phyloP scores from a whole-genome alignment of 371 early-diverging fungal genomes.

The Capillidium heterosporum region DNA sequence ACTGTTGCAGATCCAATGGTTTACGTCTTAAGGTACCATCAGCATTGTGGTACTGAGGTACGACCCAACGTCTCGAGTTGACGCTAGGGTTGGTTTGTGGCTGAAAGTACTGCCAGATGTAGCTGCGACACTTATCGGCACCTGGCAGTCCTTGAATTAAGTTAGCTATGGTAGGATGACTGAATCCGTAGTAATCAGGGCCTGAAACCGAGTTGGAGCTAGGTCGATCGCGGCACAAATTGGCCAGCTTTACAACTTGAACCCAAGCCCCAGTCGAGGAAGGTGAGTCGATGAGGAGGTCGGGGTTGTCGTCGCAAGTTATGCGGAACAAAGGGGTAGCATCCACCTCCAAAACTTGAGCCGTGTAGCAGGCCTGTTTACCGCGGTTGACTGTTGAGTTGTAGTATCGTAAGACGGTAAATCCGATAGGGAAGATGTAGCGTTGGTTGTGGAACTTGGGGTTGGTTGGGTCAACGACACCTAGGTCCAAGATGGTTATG shows the following conservation, averaged over 20 bases:
- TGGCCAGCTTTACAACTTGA: slow-evolving; percentile 53
- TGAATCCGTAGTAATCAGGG: slow-evolving; percentile 81
- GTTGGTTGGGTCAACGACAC: not conserved
- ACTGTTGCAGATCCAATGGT: too few species aligned
- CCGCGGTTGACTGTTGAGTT: not conserved
- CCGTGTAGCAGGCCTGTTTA: not conserved
- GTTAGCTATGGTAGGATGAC: slow-evolving; percentile 69
- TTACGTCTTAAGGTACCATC: too few species aligned
- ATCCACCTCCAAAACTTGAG: not conserved
- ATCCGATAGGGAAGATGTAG: not conserved
- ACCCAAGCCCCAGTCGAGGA: slow-evolving; percentile 87
- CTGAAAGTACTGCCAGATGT: slow-evolving; percentile 43
- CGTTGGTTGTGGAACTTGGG: not conserved
- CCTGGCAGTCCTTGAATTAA: slow-evolving; percentile 75
- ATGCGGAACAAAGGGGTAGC: not conserved
- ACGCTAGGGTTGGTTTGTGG: not conserved
- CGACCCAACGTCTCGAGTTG: not conserved
- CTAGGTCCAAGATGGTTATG: not conserved
- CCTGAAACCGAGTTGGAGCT: slow-evolving; percentile 69
- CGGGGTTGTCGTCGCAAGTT: not conserved
- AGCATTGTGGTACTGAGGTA: not conserved
- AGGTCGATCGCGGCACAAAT: slow-evolving; percentile 49
- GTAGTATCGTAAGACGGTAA: not conserved
- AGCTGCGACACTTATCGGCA: slow-evolving; percentile 42
- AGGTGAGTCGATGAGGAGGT: slow-evolving; percentile 17